Conservation (phyloP, 2,329 filamentous ascomycete genomes). For the Aspergillus sp. region DNA sequence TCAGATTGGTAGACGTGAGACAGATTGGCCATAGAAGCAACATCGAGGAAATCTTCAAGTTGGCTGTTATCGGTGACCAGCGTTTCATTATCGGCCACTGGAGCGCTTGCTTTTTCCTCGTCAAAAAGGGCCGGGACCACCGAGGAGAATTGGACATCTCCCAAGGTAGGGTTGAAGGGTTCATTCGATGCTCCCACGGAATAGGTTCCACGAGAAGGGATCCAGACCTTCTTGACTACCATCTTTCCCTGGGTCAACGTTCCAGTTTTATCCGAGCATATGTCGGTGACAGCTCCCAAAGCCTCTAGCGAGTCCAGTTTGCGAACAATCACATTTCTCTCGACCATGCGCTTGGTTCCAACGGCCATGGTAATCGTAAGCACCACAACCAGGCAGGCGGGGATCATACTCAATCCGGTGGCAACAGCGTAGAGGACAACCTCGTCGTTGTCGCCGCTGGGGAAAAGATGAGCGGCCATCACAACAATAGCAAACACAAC, state of each 20-base stretch:
- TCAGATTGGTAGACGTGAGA: conserved; percentile 49
- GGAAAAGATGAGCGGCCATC: conserved; percentile 52
- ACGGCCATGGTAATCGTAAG: conserved; percentile 57
- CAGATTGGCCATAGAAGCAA: conserved; percentile 55
- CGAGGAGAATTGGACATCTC: conserved; percentile 31
- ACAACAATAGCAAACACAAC: conserved; percentile 60
- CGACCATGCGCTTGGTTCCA: conserved; percentile 46
- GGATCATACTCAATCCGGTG: conserved; percentile 48
- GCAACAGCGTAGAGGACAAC: conserved; percentile 56
- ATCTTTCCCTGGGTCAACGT: conserved; percentile 54
- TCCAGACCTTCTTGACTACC: conserved; percentile 49
- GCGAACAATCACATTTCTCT: conserved; percentile 45
- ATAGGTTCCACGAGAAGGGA: conserved; percentile 48
- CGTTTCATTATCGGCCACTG: conserved; percentile 14
- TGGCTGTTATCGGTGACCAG: conserved; percentile 35
- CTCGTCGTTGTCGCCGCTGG: conserved; percentile 38
- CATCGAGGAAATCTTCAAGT: conserved; percentile 47
- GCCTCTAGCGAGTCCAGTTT: conserved; percentile 48
- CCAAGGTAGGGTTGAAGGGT: conserved; percentile 47
- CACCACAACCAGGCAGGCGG: conserved; percentile 51
- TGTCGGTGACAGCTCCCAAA: conserved; percentile 49
- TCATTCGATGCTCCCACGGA: conserved; percentile 44
- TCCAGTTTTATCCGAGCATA: conserved; percentile 47
- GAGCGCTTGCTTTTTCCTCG: conserved; percentile 15
- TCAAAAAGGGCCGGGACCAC: conserved; percentile 16